Percentiles rank a stretch among this genome's conserved stretches.
Evolutionary conservation across 75 land plant genomes (phyloP).

Genomic region (Ceratopteris richardii): DNA sequence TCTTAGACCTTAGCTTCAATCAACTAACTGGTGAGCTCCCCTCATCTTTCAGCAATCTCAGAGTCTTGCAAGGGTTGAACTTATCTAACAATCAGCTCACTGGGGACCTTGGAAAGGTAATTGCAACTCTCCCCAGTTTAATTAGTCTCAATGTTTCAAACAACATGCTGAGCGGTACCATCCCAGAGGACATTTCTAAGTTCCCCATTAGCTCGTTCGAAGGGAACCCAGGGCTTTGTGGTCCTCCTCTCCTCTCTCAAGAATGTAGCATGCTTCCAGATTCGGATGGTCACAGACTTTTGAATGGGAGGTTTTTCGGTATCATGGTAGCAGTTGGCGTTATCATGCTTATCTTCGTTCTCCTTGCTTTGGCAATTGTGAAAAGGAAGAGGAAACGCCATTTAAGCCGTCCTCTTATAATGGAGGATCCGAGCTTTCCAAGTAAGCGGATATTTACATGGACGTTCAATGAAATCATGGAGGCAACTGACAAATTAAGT

Average conservation of each 20-base stretch:
- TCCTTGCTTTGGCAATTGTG: slow-evolving; percentile 13
- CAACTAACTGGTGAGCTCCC: slow-evolving; percentile 66
- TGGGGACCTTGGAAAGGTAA: slow-evolving; percentile 43
- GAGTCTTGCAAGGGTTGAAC: slow-evolving; percentile 45
- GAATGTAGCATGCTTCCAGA: slow-evolving; percentile 11
- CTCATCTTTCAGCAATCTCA: slow-evolving; percentile 29
- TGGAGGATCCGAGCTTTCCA: slow-evolving; percentile 8
- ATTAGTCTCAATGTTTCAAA: slow-evolving; percentile 47
- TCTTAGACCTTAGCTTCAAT: slow-evolving; percentile 55
- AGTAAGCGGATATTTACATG: slow-evolving; percentile 24
- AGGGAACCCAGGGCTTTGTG: slow-evolving; percentile 55
- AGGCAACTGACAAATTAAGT: slow-evolving; percentile 67
- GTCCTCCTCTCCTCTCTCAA: slow-evolving; percentile 31
- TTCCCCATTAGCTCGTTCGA: slow-evolving; percentile 48
- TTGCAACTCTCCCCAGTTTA: slow-evolving; percentile 60
- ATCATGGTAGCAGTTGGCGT: slow-evolving; percentile 28
- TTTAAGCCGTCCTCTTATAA: slow-evolving; percentile 12
- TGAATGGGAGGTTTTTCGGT: slow-evolving; percentile 12
- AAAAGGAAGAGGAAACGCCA: not conserved
- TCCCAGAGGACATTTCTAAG: slow-evolving; percentile 34
- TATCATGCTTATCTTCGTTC: slow-evolving; percentile 6
- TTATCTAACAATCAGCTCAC: slow-evolving; percentile 61
- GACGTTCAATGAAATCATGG: slow-evolving; percentile 65
- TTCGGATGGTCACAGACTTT: not conserved
- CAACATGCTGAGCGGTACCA: slow-evolving; percentile 45